Evolutionary conservation across 164 flowering plant genomes (phyloP).

Genomic region (Euptelea pleiosperma): DNA sequence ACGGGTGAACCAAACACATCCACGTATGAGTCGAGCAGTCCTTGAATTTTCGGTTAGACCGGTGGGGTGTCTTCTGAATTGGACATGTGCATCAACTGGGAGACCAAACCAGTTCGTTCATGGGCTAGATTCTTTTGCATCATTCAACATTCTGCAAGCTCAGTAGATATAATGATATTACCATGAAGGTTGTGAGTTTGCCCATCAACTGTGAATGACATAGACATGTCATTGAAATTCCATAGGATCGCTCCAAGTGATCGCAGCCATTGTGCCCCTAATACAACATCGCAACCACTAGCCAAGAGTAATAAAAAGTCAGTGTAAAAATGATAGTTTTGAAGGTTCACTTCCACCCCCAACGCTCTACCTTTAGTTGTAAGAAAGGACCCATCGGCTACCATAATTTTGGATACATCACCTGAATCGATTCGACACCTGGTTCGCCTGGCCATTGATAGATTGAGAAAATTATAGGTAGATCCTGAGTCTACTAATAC

Average conservation of each 20-base stretch:
- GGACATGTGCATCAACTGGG: too few relatives aligned
- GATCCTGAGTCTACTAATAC: background rate
- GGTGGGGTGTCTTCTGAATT: too few relatives aligned
- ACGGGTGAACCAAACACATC: too few relatives aligned
- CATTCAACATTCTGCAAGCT: background rate
- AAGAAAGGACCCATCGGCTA: background rate
- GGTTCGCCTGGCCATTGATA: background rate
- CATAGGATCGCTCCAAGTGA: background rate
- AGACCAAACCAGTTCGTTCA: background rate
- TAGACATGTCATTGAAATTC: background rate
- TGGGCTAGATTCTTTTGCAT: background rate
- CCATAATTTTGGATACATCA: background rate
- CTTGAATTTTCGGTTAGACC: too few relatives aligned
- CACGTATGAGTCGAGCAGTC: too few relatives aligned
- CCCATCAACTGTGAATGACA: background rate
- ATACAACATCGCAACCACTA: background rate
- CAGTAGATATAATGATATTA: background rate
- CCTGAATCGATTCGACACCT: background rate
- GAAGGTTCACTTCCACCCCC: background rate
- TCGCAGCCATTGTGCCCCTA: background rate
- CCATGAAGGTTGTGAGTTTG: background rate
- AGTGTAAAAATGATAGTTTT: background rate
- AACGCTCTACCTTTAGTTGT: background rate
- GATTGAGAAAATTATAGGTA: background rate
- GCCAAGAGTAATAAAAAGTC: background rate